Percentiles rank a stretch among this genome's conserved stretches.
Evolutionary conservation across 1,284 basidiomycete species (phyloP).

Genomic region (Schizophyllum commune): DNA sequence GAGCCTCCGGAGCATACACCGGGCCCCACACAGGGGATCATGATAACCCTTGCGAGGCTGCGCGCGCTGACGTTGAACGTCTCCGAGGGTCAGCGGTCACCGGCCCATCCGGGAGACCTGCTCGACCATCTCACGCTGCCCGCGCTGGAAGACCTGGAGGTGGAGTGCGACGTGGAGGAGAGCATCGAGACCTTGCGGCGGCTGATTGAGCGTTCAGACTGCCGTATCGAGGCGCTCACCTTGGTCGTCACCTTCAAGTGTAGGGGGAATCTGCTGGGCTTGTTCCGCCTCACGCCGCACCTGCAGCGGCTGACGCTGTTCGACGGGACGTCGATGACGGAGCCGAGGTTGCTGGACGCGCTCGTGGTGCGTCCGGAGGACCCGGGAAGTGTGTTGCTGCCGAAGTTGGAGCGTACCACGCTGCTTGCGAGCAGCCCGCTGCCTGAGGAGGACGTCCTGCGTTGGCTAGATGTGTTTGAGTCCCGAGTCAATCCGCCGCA

Average conservation of each 20-base stretch:
- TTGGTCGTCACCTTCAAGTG: not conserved
- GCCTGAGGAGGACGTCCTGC: not conserved
- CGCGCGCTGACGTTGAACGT: not conserved
- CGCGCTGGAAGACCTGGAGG: not conserved
- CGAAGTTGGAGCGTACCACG: not conserved
- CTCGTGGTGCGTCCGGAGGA: not conserved
- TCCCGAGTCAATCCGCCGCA: not conserved
- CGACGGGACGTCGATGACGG: not conserved
- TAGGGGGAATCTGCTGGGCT: not conserved
- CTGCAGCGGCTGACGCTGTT: not conserved
- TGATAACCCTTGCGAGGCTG: not conserved
- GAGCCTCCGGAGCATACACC: not conserved
- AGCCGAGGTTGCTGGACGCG: not conserved
- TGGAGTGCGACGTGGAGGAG: not conserved
- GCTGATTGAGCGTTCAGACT: not conserved
- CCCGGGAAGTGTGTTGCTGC: not conserved
- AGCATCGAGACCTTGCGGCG: not conserved
- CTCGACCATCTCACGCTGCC: not conserved
- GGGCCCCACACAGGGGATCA: not conserved
- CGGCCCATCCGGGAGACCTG: not conserved
- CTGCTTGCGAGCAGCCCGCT: not conserved
- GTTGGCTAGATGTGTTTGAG: not conserved
- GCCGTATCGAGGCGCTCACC: not conserved
- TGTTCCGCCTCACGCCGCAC: not conserved
- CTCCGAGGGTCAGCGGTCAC: not conserved